Evolutionary conservation across 2,329 filamentous ascomycete genomes (phyloP).

Genomic region (Cryphonectria carpinicola): DNA sequence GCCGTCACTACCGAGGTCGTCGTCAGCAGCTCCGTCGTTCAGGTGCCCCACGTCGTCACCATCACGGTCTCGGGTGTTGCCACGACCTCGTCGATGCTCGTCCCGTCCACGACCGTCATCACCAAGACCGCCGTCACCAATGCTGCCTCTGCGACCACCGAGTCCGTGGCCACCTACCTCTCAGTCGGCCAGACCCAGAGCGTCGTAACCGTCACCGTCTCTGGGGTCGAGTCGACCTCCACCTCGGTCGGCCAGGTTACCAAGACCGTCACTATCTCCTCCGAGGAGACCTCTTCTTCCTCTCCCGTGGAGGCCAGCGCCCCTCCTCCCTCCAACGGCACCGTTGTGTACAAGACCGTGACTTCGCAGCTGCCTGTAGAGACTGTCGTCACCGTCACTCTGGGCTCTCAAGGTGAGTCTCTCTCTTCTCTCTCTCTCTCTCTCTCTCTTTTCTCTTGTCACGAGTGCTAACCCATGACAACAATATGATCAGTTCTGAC

Average conservation of each 20-base stretch:
- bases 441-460: not conserved
- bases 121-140: slow-evolving; percentile 12
- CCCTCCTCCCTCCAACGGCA: not conserved
- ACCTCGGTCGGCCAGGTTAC: slow-evolving; percentile 16
- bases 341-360: slow-evolving; percentile 16
- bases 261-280: slow-evolving; percentile 12
- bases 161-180: slow-evolving; percentile 4
- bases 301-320: not conserved
- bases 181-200: slow-evolving; percentile 14
- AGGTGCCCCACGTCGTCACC: slow-evolving; percentile 21
- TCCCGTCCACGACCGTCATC: slow-evolving; percentile 20
- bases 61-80: slow-evolving; percentile 21
- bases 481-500: slow-evolving; percentile 5
- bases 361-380: slow-evolving; percentile 24
- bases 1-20: slow-evolving; percentile 13
- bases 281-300: not conserved
- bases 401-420: slow-evolving; percentile 18
- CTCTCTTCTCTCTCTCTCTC: not conserved
- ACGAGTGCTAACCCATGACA: not conserved
- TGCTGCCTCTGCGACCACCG: slow-evolving; percentile 8
- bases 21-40: slow-evolving; percentile 21
- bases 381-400: slow-evolving; percentile 26
- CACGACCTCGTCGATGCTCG: slow-evolving; percentile 16
- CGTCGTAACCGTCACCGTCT: slow-evolving; percentile 18
- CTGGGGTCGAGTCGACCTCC: slow-evolving; percentile 7